Evolutionary conservation across 306 rosid species (phyloP).

Genomic region (Malus fusca): DNA sequence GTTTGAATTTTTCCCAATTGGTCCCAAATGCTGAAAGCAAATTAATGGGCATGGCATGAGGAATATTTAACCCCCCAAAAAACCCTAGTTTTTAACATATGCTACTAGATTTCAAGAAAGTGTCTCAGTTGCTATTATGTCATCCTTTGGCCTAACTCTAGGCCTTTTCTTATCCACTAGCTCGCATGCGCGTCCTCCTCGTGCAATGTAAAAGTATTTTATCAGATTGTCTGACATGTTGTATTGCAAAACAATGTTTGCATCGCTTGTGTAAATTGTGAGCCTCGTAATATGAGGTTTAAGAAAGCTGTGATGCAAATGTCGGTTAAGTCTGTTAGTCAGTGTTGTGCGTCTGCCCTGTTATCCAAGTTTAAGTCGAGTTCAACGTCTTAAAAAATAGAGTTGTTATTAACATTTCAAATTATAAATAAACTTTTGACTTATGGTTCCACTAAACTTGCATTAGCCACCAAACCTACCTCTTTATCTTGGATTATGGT

Average conservation of each 20-base stretch:
- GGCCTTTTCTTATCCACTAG: not conserved
- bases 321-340: not conserved
- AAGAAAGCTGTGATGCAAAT: not conserved
- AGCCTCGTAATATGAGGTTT: too few species aligned
- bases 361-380: not conserved
- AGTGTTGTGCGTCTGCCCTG: not conserved
- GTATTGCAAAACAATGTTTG: too few species aligned
- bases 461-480: not conserved
- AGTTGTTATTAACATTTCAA: too few species aligned
- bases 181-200: not conserved
- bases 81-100: not conserved
- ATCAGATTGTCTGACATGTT: too few species aligned
- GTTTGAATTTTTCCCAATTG: not conserved
- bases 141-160: not conserved
- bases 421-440: not conserved
- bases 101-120: not conserved
- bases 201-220: too few species aligned
- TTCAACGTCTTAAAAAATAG: too few species aligned
- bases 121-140: not conserved
- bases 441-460: not conserved
- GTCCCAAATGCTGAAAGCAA: not conserved
- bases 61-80: not conserved
- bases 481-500: not conserved
- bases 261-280: too few species aligned
- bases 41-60: too few species aligned